phyloP scores from a whole-genome alignment of 345 rosid genomes.

The Populus deltoides region DNA sequence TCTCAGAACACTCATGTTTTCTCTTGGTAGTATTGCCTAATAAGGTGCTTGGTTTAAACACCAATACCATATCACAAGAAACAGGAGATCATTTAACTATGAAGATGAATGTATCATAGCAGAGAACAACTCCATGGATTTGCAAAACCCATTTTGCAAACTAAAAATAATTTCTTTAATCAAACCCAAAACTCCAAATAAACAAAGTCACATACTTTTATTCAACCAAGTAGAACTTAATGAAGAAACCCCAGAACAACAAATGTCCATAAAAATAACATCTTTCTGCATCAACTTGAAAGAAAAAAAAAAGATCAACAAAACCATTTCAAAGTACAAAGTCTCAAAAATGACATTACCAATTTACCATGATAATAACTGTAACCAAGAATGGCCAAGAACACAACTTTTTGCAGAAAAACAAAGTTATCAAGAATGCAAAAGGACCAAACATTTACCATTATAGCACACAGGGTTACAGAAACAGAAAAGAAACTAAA shows the following conservation, averaged over 20 bases:
- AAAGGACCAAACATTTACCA: not conserved
- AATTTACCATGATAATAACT: not conserved
- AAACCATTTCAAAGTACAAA: not conserved
- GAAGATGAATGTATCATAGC: not conserved
- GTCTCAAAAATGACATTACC: not conserved
- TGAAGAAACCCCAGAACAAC: no score
- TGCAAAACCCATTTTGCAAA: slow-evolving; percentile 19
- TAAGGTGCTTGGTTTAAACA: not conserved
- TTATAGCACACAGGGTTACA: not conserved
- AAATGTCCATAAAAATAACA: no score
- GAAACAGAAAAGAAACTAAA: not conserved
- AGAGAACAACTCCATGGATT: slow-evolving; percentile 22
- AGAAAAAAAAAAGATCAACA: not conserved
- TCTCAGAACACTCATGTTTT: not conserved
- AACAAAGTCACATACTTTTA: not conserved
- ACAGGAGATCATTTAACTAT: not conserved
- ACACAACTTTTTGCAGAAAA: not conserved
- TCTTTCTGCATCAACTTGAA: no score
- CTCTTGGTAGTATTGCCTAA: not conserved
- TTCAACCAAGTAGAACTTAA: no score
- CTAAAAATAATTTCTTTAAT: not conserved
- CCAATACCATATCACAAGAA: not conserved
- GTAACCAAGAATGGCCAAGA: not conserved
- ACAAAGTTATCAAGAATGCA: slow-evolving; percentile 6
- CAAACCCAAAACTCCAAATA: not conserved